Evolutionary conservation across 179 eudicot genomes (phyloP), one percentile per base, ranked within the genome.

Genomic region (Patellifolia procumbens): DNA sequence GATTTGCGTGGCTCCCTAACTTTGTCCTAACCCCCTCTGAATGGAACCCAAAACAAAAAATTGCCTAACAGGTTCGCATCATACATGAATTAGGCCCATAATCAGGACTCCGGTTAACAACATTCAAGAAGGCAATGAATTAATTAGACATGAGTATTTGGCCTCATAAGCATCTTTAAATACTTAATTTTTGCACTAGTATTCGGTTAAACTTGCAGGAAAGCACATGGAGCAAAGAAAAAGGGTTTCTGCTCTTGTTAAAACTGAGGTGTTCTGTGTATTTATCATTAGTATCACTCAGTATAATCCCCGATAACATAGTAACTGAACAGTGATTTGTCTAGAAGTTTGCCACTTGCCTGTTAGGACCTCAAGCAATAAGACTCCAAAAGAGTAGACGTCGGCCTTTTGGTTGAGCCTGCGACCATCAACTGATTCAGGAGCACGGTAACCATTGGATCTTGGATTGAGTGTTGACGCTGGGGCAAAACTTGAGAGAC

Each of bases 301-400:
- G 28, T 55, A 13, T 15, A 28, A 31, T 62, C 42, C 34, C 34
- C 28, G 63, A 5, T 26, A 24, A 58, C 11, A 58, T 0, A 62
- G 9, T 4, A 62, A 1, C 32, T 16, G 42, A 15, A 32, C 17
- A 13, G 4, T 0, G 66, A 32, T 62, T 28, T 10, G 0, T 15
- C 53, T 0, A 56, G 53, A 1, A 60, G 35, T n/a, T 43, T 7
- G 62, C 29, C 42, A 79, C 82, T 70, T 82, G 65, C 88, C 88
- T 22, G 98, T 94, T 17, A 94, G 90, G 46, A 94, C 69, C 81
- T 94, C 98, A 51, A 94, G 88, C 75, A 94, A 52, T 6, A 92
- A 81, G 64, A 94, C 97, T 70, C 98, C 98, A 37, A 94, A 94
- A 1, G 96, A 89, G 83, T 94, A 94, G 46, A 94, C 94, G 60